A percentile compares a stretch with the other conserved stretches of the same genome.
Conservation (phyloP, 2,329 filamentous ascomycete species). For the Aspergillus tamarii region DNA sequence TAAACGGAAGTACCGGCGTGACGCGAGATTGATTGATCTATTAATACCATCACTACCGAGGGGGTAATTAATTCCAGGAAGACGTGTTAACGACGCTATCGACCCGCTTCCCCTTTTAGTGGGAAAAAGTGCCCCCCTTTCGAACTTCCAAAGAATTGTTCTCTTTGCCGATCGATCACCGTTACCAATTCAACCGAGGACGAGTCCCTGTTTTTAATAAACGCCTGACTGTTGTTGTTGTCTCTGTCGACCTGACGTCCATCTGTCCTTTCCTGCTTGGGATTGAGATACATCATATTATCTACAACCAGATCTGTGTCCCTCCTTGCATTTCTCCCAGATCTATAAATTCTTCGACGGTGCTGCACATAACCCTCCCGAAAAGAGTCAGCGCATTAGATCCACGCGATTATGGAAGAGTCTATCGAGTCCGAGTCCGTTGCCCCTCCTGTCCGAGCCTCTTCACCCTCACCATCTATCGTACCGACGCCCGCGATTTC, state of each 20-base stretch:
- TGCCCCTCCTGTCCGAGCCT: conserved; percentile 34
- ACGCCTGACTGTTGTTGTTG: conserved; percentile 9
- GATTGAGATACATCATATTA: conserved; percentile 10
- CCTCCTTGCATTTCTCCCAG: conserved; percentile 2
- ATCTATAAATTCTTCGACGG: conserved; percentile 14
- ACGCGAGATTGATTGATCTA: conserved; percentile 3
- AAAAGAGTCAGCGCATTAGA: conserved; percentile 12
- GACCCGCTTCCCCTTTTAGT: conserved; percentile 33
- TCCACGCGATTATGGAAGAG: conserved; percentile 33
- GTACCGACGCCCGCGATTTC: conserved; percentile 48
- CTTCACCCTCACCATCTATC: conserved; percentile 45
- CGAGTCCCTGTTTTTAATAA: conserved; percentile 18
- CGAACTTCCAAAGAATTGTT: conserved; percentile 22
- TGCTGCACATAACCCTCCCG: not conserved
- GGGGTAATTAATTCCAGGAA: conserved; percentile 1
- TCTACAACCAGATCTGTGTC: conserved; percentile 11
- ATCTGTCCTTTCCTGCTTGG: conserved; percentile 22
- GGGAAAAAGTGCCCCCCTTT: conserved; percentile 26
- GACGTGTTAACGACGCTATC: conserved; percentile 19
- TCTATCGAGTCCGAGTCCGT: conserved; percentile 24
- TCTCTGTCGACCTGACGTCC: conserved; percentile 15
- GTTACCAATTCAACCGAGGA: conserved; percentile 20
- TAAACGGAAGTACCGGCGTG: not conserved
- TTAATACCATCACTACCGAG: conserved; percentile 9
- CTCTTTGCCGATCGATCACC: conserved; percentile 24